Evolutionary conservation across 202 grass and related monocot genomes (phyloP).

Genomic region (Setaria viridis): DNA sequence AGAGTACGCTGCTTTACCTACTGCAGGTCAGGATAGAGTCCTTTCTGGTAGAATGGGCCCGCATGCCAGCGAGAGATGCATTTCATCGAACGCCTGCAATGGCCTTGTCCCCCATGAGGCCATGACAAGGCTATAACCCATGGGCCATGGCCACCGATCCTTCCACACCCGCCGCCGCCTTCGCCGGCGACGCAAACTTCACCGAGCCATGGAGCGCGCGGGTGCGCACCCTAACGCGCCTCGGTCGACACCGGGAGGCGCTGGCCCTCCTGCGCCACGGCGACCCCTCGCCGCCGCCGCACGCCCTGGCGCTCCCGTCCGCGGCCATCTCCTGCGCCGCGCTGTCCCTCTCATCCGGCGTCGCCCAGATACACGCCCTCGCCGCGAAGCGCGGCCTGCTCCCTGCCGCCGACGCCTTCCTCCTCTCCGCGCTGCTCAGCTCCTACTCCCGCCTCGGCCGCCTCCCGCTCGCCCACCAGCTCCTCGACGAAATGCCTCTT

Average conservation of each 20-base stretch:
- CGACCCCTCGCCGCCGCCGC: slow-evolving; percentile 45
- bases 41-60: background rate
- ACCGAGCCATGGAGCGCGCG: slow-evolving; percentile 55
- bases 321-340: slow-evolving; percentile 58
- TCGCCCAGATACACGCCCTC: slow-evolving; percentile 62
- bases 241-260: slow-evolving; percentile 50
- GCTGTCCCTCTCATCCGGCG: slow-evolving; percentile 50
- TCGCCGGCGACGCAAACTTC: background rate
- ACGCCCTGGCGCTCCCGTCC: slow-evolving; percentile 61
- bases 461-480: slow-evolving; percentile 57
- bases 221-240: slow-evolving; percentile 45
- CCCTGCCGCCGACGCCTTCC: slow-evolving; percentile 53
- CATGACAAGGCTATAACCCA: background rate
- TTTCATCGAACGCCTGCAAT: background rate
- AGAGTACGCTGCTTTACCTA: background rate
- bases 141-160: slow-evolving; percentile 39
- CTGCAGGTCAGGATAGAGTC: background rate
- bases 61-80: background rate
- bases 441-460: slow-evolving; percentile 61
- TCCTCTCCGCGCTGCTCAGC: slow-evolving; percentile 61
- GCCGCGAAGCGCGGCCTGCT: slow-evolving; percentile 60
- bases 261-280: slow-evolving; percentile 51
- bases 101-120: background rate
- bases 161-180: slow-evolving; percentile 19
- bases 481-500: slow-evolving; percentile 65